A percentile compares a stretch with the other conserved stretches of the same genome.
phyloP scores from a whole-genome alignment of 2,329 filamentous ascomycete genomes.

The Pyricularia grisea region DNA sequence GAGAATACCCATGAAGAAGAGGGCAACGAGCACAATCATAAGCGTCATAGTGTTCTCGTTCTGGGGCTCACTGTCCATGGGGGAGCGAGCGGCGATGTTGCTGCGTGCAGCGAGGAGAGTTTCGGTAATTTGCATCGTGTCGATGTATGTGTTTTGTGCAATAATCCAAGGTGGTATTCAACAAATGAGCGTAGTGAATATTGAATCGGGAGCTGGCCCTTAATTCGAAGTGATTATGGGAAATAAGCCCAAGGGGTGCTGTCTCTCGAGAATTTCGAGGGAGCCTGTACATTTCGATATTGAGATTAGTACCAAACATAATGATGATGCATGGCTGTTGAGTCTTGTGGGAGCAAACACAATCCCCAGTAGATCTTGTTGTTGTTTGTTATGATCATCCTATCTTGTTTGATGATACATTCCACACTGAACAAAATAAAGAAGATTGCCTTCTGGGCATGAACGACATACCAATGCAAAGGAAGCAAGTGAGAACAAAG shows the following conservation, averaged over 20 bases:
- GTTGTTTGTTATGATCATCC: neutral
- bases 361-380: neutral
- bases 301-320: neutral
- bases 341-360: neutral
- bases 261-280: neutral
- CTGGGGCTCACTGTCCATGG: slow-evolving; percentile 24
- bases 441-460: neutral
- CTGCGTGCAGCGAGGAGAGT: slow-evolving; percentile 24
- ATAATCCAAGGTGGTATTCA: neutral
- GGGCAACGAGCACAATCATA: slow-evolving; percentile 67
- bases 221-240: neutral
- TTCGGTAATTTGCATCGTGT: slow-evolving; percentile 26
- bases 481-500: slow-evolving; percentile 22
- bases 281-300: neutral
- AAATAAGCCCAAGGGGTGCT: neutral
- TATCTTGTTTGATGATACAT: neutral
- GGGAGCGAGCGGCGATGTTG: slow-evolving; percentile 38
- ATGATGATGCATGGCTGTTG: neutral
- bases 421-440: neutral
- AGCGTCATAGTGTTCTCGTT: slow-evolving; percentile 62
- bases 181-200: neutral
- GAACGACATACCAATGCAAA: slow-evolving; percentile 29
- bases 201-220: neutral
- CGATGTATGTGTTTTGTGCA: neutral
- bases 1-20: slow-evolving; percentile 64